Evolutionary conservation across 345 rosid species (phyloP), one percentile per base, ranked within the genome.

Genomic region (Lepidium aucheri): DNA sequence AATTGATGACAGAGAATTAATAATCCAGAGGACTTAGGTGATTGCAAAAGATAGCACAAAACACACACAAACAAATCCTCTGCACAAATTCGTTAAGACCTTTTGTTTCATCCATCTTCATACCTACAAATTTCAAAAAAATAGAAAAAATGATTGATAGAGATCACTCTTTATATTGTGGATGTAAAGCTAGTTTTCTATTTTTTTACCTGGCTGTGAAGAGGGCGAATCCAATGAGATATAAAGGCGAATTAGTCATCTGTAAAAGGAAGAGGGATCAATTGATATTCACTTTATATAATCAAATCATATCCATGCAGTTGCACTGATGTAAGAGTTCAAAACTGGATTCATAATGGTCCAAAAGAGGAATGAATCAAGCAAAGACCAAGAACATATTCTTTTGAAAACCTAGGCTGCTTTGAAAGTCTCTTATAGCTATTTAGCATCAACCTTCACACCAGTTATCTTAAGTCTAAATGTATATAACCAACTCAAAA

Each of bases 11-110:
- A 49, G 26, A 14, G 28, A 54, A 56, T 34, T 17, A 47, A 16
- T 28, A 46, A 63, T 39, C 36, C 13, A 45, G 69, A 55, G 56
- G 36, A 54, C 64, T 44, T 55, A 24, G 4, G 26, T 44, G 51
- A 18, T 54, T 35, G 50, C 42, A 54, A 63, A 39, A 46, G 28
- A 72, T 28, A 55, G 69, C 41, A 66, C 43, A 32, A 53, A 53
- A 64, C 49, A 54, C 59, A 63, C 52, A 63, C 36, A 63, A 9
- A 60, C 39, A 63, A 46, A 60, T 63, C 69, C 65, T 63, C 70
- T 46, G 64, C 70, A 55, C 57, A 63, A 63, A 56, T 54, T 50
- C n/a, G 50, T 38, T 51, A n/a, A 40, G 51, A 35, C 47, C 74
- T 45, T 52, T 55, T 36, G 56, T 17, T 71, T 41, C 64, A 63